phyloP scores from a whole-genome alignment of 2,329 filamentous ascomycete genomes.

The Elsinoe necatrix region DNA sequence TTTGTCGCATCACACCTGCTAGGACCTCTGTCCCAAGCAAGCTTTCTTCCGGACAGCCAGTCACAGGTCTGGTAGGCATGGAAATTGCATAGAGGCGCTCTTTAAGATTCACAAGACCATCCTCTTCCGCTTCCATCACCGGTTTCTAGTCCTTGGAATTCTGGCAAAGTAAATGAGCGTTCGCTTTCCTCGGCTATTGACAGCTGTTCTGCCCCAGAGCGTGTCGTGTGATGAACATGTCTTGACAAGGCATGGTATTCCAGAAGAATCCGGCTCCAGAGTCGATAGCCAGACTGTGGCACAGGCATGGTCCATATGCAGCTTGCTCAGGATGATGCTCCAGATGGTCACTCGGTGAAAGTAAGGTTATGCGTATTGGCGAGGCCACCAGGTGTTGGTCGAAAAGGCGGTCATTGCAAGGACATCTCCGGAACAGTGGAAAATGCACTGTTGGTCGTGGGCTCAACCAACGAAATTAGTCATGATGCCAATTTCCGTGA shows the following conservation, averaged over 20 bases:
- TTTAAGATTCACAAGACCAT: slow-evolving; percentile 3
- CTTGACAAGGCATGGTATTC: neutral
- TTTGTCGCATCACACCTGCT: neutral
- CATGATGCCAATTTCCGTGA: slow-evolving; percentile 32
- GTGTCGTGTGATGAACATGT: neutral
- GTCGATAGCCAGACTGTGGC: neutral
- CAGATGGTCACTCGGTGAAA: neutral
- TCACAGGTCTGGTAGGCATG: neutral
- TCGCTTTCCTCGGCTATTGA: neutral
- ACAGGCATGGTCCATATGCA: neutral
- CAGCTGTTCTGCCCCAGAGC: neutral
- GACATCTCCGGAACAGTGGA: too few relatives aligned
- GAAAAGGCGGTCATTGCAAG: neutral
- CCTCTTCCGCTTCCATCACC: neutral
- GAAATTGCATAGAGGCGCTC: neutral
- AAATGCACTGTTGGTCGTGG: neutral
- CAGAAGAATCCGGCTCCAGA: neutral
- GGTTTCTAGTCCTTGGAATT: neutral
- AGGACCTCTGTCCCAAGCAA: neutral
- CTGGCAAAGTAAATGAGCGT: slow-evolving; percentile 7
- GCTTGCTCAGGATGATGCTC: neutral
- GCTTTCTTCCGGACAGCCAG: slow-evolving; percentile 3
- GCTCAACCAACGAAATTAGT: slow-evolving; percentile 19
- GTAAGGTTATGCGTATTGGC: neutral
- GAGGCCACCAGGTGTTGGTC: neutral